Evolutionary conservation across 2,329 filamentous ascomycete species (phyloP), one percentile per base, ranked within the genome.

Genomic region (Chrysosporium keratinophilum): DNA sequence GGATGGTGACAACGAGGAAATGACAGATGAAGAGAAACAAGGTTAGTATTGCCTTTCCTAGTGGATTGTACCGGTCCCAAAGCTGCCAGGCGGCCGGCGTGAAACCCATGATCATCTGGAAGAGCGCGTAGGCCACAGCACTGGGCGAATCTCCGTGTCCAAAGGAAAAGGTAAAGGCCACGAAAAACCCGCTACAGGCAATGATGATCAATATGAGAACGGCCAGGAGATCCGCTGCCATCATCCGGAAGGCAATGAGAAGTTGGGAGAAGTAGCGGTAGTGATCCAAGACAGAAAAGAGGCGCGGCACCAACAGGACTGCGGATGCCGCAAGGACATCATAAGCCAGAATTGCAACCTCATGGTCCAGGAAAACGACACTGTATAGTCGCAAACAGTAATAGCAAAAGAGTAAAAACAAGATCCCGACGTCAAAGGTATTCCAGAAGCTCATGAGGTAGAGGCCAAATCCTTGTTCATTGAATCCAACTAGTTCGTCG

Each of bases 361-460:
- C 77, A 56, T 85, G 78, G 60, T 90, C 86, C 1, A 88, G 82
- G 61, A 95, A 76, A 56, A 95, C 82, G 50, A 95, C 85, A 17
- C 89, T 88, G 63, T 94, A 95, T 12, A 93, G 78, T 54, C 91
- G 83, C 73, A 96, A 82, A 63, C 86, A 87, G 67, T 95, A 95
- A 73, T 96, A 96, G 53, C 87, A 79, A 62, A 94, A 82, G 61
- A 96, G 81, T 57, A 96, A 75, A 20, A 95, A 72, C 50, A 96
- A 73, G 51, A 96, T 96, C 7, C 90, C 90, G 37, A 96, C 75
- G 65, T 96, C 91, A 68, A 96, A 95, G 37, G 90, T 82, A 68
- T 96, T 96, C 91, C 91, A 96, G 68, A 96, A 93, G 67, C 88
- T 95, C 83, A 96, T 91, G 64, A 96, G 88, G 71, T 96, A 97